Percentiles rank a stretch among this genome's conserved stretches.
Conservation (phyloP, 2,329 filamentous ascomycete genomes). For the Cladorrhinum sp. region DNA sequence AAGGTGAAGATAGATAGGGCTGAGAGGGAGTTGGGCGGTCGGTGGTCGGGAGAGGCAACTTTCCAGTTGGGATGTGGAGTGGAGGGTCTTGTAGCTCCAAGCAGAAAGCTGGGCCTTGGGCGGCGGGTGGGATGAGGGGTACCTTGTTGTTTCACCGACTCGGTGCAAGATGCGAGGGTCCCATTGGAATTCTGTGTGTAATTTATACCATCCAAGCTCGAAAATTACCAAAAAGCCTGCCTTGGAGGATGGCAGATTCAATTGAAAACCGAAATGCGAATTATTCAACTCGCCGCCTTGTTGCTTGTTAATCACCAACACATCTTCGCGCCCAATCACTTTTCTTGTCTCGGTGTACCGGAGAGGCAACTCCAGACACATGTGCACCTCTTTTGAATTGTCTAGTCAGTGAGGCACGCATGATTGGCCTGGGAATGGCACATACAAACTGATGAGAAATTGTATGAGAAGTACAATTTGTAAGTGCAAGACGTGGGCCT, state of each 20-base stretch:
- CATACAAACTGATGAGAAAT: no score
- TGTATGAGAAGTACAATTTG: not conserved
- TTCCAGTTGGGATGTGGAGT: constrained; percentile 5
- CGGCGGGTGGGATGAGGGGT: constrained; percentile 22
- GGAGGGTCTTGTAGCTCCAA: constrained; percentile 23
- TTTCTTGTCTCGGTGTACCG: not conserved
- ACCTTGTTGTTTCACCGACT: constrained; percentile 18
- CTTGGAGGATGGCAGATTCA: not conserved
- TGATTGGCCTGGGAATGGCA: no score
- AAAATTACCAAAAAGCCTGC: constrained; percentile 7
- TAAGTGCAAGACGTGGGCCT: not conserved
- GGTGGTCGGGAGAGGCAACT: constrained; percentile 25
- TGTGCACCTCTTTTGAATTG: not conserved
- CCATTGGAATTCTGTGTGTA: not conserved
- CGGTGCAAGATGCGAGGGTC: not conserved
- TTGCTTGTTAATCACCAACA: constrained; percentile 2
- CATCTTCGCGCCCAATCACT: not conserved
- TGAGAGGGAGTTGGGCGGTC: constrained; percentile 28
- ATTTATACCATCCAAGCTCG: not conserved
- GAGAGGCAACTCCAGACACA: not conserved
- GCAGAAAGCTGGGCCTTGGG: constrained; percentile 21
- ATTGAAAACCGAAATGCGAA: not conserved
- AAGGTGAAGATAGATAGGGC: constrained; percentile 28
- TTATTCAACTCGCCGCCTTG: not conserved
- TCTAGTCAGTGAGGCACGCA: no score